Evolutionary conservation across 495 filamentous ascomycete genomes (phyloP), one percentile per base, ranked within the genome.

Genomic region (Glarea lozoyensis): DNA sequence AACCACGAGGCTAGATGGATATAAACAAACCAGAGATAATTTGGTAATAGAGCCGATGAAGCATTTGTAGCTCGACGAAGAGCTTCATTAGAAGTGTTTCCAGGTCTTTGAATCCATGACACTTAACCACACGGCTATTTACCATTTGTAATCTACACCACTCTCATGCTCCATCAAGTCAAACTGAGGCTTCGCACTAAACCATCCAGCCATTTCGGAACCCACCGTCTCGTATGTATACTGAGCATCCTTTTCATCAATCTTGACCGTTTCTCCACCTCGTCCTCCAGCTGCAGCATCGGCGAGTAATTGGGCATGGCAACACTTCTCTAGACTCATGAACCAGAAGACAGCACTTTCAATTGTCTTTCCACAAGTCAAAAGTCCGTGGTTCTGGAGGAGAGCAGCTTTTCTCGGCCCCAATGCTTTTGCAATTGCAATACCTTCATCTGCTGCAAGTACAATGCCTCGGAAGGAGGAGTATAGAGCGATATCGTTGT

Each of bases 261-360:
- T 80, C 60, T 81, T 82, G 30, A 83, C 58, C 2, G 81, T 83
- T 52, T 67, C 58, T 1, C 69, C 70, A 2, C 83, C 84, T 1
- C 76, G 63, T 5, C 81, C 82, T 0, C 58, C 66, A 7, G 82
- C 82, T 3, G 83, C 83, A 0, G 84, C 84, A 58, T 89, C 84
- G 3, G 83, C 84, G 44, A 87, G 49, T 23, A 89, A 58, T 59
- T 88, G 83, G n/a, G 73, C 71, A 53, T 87, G 73, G 54, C 84
- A 88, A 58, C 78, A 84, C 49, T 78, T 83, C 48, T 87, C 84
- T 45, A 89, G 52, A 39, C 72, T 79, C 23, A 84, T 61, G 57
- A 88, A 88, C 83, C 82, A 88, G 55, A 79, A 85, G 1, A 88
- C 70, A 0, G 78, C 64, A 18, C 65, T 67, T 52, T 83, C 79